Conservation (phyloP, 805 yeast genomes). For the Jamesozyma lodderae region DNA sequence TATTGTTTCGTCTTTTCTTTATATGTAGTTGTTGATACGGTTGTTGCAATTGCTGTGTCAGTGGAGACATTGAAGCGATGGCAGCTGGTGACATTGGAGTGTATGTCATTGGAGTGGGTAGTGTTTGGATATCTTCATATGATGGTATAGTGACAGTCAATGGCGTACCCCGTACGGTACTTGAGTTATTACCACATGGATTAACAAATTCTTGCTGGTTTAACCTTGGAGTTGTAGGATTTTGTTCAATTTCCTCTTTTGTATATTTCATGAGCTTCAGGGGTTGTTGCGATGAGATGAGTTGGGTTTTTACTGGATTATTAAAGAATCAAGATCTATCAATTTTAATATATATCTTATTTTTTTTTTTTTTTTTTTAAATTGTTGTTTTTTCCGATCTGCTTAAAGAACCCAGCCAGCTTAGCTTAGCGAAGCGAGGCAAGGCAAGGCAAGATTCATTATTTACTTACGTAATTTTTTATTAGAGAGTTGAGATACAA, state of each 20-base stretch:
- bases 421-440: neutral
- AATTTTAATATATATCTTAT: no score
- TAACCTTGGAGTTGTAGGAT: neutral
- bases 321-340: no score
- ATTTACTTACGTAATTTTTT: neutral
- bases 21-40: constrained; percentile 8
- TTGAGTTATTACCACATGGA: neutral
- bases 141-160: constrained; percentile 15
- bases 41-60: constrained; percentile 1
- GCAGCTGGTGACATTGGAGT: constrained; percentile 18
- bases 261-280: neutral
- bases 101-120: constrained; percentile 29
- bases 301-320: no score
- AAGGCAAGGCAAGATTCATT: neutral
- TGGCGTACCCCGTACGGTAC: constrained; percentile 16
- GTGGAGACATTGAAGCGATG: constrained; percentile 5
- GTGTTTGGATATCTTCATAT: constrained; percentile 17
- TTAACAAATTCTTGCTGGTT: neutral
- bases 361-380: neutral
- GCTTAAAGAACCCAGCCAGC: neutral
- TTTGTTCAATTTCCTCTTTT: neutral
- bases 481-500: constrained; percentile 13
- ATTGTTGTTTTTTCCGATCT: neutral
- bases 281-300: no score
- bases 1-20: constrained; percentile 10